Conservation (phyloP, 306 rosid species). For the Datisca glomerata region DNA sequence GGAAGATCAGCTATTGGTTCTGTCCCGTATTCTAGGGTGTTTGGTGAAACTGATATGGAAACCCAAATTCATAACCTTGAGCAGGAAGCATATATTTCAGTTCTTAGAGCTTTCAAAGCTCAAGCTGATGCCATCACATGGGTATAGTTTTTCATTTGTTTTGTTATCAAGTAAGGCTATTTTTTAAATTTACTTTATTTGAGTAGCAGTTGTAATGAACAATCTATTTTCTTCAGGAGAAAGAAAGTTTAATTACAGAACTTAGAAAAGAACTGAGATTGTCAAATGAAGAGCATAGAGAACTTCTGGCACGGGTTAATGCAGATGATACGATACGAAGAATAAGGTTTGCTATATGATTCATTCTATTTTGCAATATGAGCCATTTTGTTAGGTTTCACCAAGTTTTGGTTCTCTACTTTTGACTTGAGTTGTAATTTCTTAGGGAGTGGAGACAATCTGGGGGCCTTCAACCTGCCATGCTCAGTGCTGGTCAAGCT, state of each 20-base stretch:
- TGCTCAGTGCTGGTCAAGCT: constrained; percentile 54
- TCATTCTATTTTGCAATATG: neutral
- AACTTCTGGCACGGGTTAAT: constrained; percentile 73
- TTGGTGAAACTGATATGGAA: constrained; percentile 52
- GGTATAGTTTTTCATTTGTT: constrained; percentile 35
- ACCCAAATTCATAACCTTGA: constrained; percentile 86
- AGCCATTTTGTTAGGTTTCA: neutral
- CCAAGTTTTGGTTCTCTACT: constrained; percentile 6
- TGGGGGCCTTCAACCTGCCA: constrained; percentile 63
- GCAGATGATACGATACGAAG: constrained; percentile 68
- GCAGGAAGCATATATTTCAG: constrained; percentile 90
- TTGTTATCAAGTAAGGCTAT: no score
- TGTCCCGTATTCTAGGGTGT: constrained; percentile 30
- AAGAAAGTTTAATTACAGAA: constrained; percentile 94
- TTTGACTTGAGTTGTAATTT: constrained; percentile 13
- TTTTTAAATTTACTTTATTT: no score
- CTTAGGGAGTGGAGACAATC: constrained; percentile 86
- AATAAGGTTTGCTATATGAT: constrained; percentile 39
- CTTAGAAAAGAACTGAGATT: constrained; percentile 97
- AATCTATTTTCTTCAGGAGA: constrained; percentile 48
- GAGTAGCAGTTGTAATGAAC: no score
- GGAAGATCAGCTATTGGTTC: constrained; percentile 48
- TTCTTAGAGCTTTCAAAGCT: constrained; percentile 93
- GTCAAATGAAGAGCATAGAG: constrained; percentile 94
- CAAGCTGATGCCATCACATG: constrained; percentile 91